A percentile compares a stretch with the other conserved stretches of the same genome.
These are phyloP conservation scores for Boletus tomentosulus DNA, from an alignment of 768 basidiomycete species.

Conservation along the genomic window DNA sequence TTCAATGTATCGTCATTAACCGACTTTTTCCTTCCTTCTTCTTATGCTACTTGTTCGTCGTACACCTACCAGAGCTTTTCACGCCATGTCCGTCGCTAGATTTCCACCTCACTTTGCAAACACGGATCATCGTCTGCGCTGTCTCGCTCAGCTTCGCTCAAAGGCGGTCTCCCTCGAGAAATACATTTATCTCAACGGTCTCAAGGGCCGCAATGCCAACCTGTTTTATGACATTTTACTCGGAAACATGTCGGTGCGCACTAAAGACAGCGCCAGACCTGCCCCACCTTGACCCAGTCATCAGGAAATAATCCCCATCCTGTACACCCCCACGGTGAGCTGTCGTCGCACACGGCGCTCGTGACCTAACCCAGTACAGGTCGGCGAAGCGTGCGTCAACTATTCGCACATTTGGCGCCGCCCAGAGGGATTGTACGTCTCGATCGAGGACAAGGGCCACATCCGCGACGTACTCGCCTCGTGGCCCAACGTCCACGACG, in stretches of 20 bases:
- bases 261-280: background rate
- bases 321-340: constrained; percentile 71
- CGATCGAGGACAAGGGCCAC: constrained; percentile 61
- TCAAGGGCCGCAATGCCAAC: constrained; percentile 58
- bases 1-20: background rate
- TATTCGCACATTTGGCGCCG: constrained; percentile 67
- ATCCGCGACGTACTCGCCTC: constrained; percentile 53
- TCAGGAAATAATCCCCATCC: constrained; percentile 57
- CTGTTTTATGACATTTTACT: constrained; percentile 65
- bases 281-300: background rate
- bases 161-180: constrained; percentile 57
- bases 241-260: constrained; percentile 53
- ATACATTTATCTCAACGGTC: constrained; percentile 64
- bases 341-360: background rate
- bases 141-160: constrained; percentile 54
- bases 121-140: constrained; percentile 53
- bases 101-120: constrained; percentile 47
- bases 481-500: constrained; percentile 43
- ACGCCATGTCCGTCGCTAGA: constrained; percentile 28
- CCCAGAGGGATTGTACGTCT: constrained; percentile 59
- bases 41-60: constrained; percentile 10
- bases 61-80: constrained; percentile 10
- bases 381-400: constrained; percentile 68
- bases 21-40: background rate
- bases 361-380: constrained; percentile 31